These are phyloP conservation scores for Umbelopsis sp. DNA, from an alignment of 192 early-diverging fungal species.

Conservation along the genomic window DNA sequence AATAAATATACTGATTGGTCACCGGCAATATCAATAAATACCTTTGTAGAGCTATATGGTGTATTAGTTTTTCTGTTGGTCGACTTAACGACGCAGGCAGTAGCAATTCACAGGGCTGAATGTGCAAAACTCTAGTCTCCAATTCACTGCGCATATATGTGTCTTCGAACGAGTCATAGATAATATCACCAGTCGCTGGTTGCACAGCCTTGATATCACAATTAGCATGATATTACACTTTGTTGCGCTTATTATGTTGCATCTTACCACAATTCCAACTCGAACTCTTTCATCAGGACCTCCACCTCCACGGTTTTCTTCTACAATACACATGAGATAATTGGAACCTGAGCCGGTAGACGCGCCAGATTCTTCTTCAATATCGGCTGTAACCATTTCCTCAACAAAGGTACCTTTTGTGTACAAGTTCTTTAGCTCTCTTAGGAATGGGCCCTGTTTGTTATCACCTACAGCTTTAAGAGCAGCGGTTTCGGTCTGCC, in stretches of 20 bases:
- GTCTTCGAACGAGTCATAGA: slow-evolving; percentile 76
- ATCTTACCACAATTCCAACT: slow-evolving; percentile 45
- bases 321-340: slow-evolving; percentile 56
- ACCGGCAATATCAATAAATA: background rate
- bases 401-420: slow-evolving; percentile 66
- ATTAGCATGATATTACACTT: background rate
- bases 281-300: slow-evolving; percentile 47
- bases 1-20: background rate
- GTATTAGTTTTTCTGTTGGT: slow-evolving; percentile 58
- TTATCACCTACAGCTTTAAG: slow-evolving; percentile 78
- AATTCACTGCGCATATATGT: slow-evolving; percentile 61
- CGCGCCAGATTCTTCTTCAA: slow-evolving; percentile 21
- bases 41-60: slow-evolving; percentile 23
- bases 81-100: slow-evolving; percentile 50
- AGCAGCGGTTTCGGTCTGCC: slow-evolving; percentile 85
- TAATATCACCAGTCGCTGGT: slow-evolving; percentile 65
- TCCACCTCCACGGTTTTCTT: slow-evolving; percentile 41
- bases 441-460: slow-evolving; percentile 63
- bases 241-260: too few relatives aligned
- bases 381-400: slow-evolving; percentile 36
- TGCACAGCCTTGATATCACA: slow-evolving; percentile 51
- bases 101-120: slow-evolving; percentile 69
- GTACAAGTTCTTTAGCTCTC: slow-evolving; percentile 67
- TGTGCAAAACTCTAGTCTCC: slow-evolving; percentile 68
- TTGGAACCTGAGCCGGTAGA: slow-evolving; percentile 25